Evolutionary conservation across 805 yeast genomes (phyloP).

Genomic region (Spathaspora passalidarum): DNA sequence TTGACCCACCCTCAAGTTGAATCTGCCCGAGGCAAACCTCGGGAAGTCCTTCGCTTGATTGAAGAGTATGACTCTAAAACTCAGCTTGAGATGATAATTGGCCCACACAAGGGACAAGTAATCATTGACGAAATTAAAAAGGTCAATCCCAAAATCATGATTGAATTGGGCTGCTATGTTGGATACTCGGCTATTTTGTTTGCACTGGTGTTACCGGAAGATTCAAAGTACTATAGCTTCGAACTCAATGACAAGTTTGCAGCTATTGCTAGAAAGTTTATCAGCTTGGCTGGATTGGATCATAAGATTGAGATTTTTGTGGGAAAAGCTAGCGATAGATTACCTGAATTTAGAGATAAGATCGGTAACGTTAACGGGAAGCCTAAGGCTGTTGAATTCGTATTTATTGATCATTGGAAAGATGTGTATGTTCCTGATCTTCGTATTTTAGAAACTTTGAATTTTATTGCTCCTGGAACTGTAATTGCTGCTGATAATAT

Average conservation of each 20-base stretch:
- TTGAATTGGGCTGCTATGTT: slow-evolving; percentile 32
- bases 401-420: slow-evolving; percentile 42
- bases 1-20: slow-evolving; percentile 22
- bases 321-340: slow-evolving; percentile 28
- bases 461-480: slow-evolving; percentile 38
- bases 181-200: slow-evolving; percentile 39
- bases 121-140: slow-evolving; percentile 21
- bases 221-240: slow-evolving; percentile 30
- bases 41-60: slow-evolving; percentile 26
- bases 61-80: slow-evolving; percentile 19
- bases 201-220: slow-evolving; percentile 21
- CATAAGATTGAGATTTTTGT: slow-evolving; percentile 27
- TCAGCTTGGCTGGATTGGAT: slow-evolving; percentile 33
- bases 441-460: slow-evolving; percentile 37
- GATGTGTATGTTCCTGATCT: slow-evolving; percentile 40
- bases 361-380: slow-evolving; percentile 5
- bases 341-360: slow-evolving; percentile 22
- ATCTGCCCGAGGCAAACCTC: slow-evolving; percentile 25
- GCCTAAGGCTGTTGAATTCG: slow-evolving; percentile 27
- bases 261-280: slow-evolving; percentile 21
- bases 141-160: slow-evolving; percentile 22
- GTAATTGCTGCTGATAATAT: slow-evolving; percentile 39
- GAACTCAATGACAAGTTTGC: slow-evolving; percentile 32
- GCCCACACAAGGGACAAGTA: slow-evolving; percentile 25
- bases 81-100: slow-evolving; percentile 29